A percentile compares a stretch with the other conserved stretches of the same genome.
phyloP scores from a whole-genome alignment of 129 eudicot species.

The Tagetes erecta region DNA sequence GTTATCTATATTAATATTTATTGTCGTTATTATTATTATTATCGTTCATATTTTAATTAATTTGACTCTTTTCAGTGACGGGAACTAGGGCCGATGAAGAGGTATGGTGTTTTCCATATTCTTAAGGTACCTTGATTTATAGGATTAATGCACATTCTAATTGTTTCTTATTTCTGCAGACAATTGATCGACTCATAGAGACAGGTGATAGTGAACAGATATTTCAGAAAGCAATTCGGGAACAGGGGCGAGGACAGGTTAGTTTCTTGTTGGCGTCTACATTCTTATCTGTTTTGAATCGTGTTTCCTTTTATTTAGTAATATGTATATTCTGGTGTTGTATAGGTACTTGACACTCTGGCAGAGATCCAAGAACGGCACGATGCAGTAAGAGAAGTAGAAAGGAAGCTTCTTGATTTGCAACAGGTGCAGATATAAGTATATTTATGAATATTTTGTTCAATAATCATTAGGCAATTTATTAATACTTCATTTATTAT shows the following conservation, averaged over 20 bases:
- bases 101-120: slow-evolving; percentile 48
- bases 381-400: slow-evolving; percentile 89
- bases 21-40: background rate
- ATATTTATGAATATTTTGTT: slow-evolving; percentile 3
- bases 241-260: slow-evolving; percentile 99
- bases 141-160: too few species aligned
- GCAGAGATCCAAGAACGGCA: slow-evolving; percentile 99
- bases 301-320: background rate
- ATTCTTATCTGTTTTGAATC: too few species aligned
- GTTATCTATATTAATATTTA: background rate
- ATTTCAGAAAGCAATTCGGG: slow-evolving; percentile 93
- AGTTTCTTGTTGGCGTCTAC: background rate
- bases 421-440: slow-evolving; percentile 66
- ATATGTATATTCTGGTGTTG: background rate
- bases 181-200: slow-evolving; percentile 88
- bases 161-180: slow-evolving; percentile 43
- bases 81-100: slow-evolving; percentile 91
- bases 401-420: slow-evolving; percentile 89
- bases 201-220: slow-evolving; percentile 98
- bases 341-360: slow-evolving; percentile 86
- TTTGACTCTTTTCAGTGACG: slow-evolving; percentile 58
- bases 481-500: background rate
- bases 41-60: background rate
- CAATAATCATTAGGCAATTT: slow-evolving; percentile 12
- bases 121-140: background rate